Evolutionary conservation across 805 yeast genomes (phyloP), one percentile per base, ranked within the genome.

Genomic region (Sugiyamaella lignohabitans): DNA sequence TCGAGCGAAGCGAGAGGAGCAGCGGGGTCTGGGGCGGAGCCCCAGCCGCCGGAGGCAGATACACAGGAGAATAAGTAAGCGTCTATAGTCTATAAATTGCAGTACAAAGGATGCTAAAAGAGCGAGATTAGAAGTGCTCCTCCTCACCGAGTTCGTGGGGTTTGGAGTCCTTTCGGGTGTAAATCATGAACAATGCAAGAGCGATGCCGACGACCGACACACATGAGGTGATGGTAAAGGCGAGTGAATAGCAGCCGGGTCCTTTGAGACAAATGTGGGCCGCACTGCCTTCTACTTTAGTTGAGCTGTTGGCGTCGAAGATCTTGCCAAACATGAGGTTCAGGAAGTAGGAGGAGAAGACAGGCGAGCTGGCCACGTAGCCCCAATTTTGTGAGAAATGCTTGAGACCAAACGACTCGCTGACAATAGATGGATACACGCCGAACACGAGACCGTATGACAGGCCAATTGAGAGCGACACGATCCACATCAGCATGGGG

Each of bases 371-470:
- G 14, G 81, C 78, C 14, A 82, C 73, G 30, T 78, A 59, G 0
- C 94, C 94, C 86, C 87, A 84, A 56, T 82, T 82, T 52, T 74
- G 78, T 3, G 85, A 75, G 57, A 83, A 82, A 44, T 74, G 70
- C 18, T 68, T 70, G 66, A 84, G 73, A 1, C 91, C 93, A 64
- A 83, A 84, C 16, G 72, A 63, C 52, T 84, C 89, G 19, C 86
- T 76, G 14, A 82, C 74, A 23, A 84, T 76, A 17, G 83, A 76
- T 2, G 93, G 93, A 64, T 76, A 73, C 6, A 82, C 72, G 44
- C 88, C 84, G 64, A 82, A 82, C 16, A 79, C 70, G 51, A 80
- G 76, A 0, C 94, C 94, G 63, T 85, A 84, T 40, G 80, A 82
- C 32, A 79, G 65, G 0, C 94, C 94, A 27, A 76, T 71, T n/a